These are phyloP conservation scores for Magnusiomyces tetraspermus DNA, from an alignment of 1,139 yeast species.

Conservation along the genomic window DNA sequence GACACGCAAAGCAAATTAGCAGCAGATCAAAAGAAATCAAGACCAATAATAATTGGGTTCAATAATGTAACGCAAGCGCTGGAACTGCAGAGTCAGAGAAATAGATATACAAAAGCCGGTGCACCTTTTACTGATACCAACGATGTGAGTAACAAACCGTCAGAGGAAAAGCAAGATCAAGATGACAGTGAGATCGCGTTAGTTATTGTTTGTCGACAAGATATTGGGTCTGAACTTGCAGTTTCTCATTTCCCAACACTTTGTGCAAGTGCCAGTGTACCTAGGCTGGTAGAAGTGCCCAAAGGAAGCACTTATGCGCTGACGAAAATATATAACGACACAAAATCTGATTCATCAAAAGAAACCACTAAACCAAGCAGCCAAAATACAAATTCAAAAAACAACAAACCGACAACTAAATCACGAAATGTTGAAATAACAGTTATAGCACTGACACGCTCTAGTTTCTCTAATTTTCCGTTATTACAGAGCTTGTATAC, in stretches of 20 bases:
- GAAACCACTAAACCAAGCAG: neutral
- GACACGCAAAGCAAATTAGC: neutral
- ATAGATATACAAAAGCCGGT: neutral
- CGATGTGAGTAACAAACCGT: conserved; percentile 3
- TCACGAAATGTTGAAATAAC: neutral
- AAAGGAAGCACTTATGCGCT: conserved; percentile 6
- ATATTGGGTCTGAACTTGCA: conserved; percentile 11
- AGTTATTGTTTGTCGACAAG: conserved; percentile 10
- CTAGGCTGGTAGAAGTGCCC: conserved; percentile 7
- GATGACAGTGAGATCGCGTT: neutral
- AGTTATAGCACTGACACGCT: neutral
- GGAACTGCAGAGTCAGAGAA: neutral
- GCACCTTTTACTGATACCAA: no score
- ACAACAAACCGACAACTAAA: neutral
- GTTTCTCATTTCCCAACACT: conserved; percentile 9
- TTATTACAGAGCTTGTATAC: neutral
- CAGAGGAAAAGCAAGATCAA: neutral
- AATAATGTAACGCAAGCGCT: conserved; percentile 10
- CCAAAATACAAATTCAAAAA: neutral
- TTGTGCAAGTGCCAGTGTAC: conserved; percentile 10
- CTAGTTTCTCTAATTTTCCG: neutral
- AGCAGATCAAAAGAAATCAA: neutral
- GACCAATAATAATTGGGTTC: conserved; percentile 10
- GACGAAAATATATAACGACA: neutral
- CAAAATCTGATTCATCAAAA: neutral